phyloP scores from a whole-genome alignment of 352 stramenopile genomes.

The Pythium monospermum region DNA sequence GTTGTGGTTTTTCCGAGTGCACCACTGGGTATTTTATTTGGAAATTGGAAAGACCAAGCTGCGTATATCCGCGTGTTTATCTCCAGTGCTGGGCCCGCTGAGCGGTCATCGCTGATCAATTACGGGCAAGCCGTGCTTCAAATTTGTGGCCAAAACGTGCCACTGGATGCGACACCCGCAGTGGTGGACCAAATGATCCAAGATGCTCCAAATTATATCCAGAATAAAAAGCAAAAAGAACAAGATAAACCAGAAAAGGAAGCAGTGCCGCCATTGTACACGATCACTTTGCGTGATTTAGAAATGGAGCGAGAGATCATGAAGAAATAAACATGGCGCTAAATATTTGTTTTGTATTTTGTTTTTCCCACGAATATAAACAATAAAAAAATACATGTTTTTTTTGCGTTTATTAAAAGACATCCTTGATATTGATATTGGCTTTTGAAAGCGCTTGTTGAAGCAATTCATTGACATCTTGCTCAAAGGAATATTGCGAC shows the following conservation, averaged over 20 bases:
- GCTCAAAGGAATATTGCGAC: constrained; percentile 31
- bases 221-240: no score
- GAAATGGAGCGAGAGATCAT: constrained; percentile 79
- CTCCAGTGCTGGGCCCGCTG: constrained; percentile 62
- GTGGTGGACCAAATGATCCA: constrained; percentile 69
- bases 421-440: constrained; percentile 36
- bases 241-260: no score
- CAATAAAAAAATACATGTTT: constrained; percentile 7
- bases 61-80: constrained; percentile 80
- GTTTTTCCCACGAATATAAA: not conserved
- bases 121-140: constrained; percentile 67
- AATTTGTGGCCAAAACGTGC: constrained; percentile 65
- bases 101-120: constrained; percentile 58
- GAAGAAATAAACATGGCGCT: constrained; percentile 18
- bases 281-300: constrained; percentile 71
- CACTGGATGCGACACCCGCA: constrained; percentile 41
- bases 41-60: constrained; percentile 75
- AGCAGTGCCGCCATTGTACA: constrained; percentile 39
- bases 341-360: not conserved
- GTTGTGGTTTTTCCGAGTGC: constrained; percentile 61
- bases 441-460: constrained; percentile 45
- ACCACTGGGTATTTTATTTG: constrained; percentile 77
- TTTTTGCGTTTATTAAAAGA: constrained; percentile 5
- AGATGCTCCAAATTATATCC: constrained; percentile 21
- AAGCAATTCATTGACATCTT: constrained; percentile 35